A percentile compares a stretch with the other conserved stretches of the same genome.
Evolutionary conservation across 192 early-diverging fungal genomes (phyloP).

Genomic region (Spizellomyces punctatus): DNA sequence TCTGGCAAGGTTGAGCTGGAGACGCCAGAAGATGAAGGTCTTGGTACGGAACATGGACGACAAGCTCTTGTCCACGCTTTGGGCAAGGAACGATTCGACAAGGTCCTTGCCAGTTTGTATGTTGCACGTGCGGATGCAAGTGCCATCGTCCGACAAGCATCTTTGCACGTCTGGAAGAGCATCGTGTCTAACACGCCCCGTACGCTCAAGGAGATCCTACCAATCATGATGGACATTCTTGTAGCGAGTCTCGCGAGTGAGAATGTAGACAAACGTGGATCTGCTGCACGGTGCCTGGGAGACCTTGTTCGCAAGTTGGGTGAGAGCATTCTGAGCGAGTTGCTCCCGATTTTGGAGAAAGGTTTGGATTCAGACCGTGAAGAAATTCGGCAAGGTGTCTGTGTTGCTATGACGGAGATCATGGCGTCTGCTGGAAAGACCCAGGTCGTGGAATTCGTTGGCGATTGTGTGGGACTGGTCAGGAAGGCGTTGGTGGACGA

Average conservation of each 20-base stretch:
- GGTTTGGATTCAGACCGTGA: slow-evolving; percentile 70
- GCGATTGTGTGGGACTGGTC: slow-evolving; percentile 81
- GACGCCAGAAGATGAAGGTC: slow-evolving; percentile 60
- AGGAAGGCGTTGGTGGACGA: slow-evolving; percentile 83
- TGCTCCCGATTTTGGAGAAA: slow-evolving; percentile 88
- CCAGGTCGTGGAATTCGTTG: slow-evolving; percentile 82
- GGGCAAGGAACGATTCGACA: slow-evolving; percentile 82
- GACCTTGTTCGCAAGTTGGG: slow-evolving; percentile 96
- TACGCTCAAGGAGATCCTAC: slow-evolving; percentile 92
- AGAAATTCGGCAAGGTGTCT: slow-evolving; percentile 87
- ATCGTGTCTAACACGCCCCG: slow-evolving; percentile 96
- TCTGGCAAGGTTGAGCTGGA: slow-evolving; percentile 64
- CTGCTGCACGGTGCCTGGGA: slow-evolving; percentile 88
- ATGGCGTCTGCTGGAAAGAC: slow-evolving; percentile 81
- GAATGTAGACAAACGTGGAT: slow-evolving; percentile 78
- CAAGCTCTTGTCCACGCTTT: slow-evolving; percentile 77
- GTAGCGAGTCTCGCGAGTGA: slow-evolving; percentile 76
- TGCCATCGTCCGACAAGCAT: slow-evolving; percentile 82
- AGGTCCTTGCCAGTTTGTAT: slow-evolving; percentile 87
- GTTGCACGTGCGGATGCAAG: slow-evolving; percentile 85
- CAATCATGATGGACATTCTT: slow-evolving; percentile 88
- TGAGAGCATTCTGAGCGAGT: slow-evolving; percentile 81
- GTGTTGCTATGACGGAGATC: slow-evolving; percentile 90
- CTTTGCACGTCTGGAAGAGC: slow-evolving; percentile 93
- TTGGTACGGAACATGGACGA: slow-evolving; percentile 67